phyloP scores from a whole-genome alignment of 179 eudicot species.

The Amaranthus tricolor region DNA sequence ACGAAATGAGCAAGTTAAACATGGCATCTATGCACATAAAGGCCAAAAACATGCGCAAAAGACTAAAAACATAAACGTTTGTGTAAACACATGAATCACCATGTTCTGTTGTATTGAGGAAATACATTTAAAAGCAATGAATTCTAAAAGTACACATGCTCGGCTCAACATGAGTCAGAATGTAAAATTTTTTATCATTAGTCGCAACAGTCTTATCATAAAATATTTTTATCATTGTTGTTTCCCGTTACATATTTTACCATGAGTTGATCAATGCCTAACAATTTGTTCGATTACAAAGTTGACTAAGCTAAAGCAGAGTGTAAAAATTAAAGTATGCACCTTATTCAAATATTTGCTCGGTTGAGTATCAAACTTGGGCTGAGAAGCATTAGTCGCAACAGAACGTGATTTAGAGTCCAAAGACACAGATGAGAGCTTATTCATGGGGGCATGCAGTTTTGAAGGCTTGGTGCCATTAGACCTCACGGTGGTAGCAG shows the following conservation, averaged over 20 bases:
- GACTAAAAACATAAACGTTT: neutral
- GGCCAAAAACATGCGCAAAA: neutral
- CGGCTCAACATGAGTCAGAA: too few species aligned
- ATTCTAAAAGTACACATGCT: too few species aligned
- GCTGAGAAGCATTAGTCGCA: slow-evolving; percentile 35
- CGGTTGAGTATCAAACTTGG: slow-evolving; percentile 35
- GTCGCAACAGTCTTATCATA: neutral
- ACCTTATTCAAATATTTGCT: slow-evolving; percentile 31
- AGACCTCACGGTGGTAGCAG: slow-evolving; percentile 35
- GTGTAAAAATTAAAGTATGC: neutral
- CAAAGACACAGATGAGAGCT: slow-evolving; percentile 28
- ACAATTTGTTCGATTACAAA: neutral
- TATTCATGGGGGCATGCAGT: slow-evolving; percentile 25
- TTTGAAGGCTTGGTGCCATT: slow-evolving; percentile 43
- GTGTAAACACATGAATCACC: neutral
- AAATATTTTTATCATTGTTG: neutral
- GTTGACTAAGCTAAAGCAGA: neutral
- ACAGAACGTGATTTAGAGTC: slow-evolving; percentile 45
- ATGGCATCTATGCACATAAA: neutral
- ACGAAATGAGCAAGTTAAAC: neutral
- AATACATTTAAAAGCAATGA: too few species aligned
- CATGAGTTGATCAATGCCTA: neutral
- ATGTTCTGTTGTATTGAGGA: too few species aligned
- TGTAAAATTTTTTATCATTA: too few species aligned
- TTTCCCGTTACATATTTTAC: neutral